Conservation (phyloP, 2,329 filamentous ascomycete species). For the Monosporascus sp. region DNA sequence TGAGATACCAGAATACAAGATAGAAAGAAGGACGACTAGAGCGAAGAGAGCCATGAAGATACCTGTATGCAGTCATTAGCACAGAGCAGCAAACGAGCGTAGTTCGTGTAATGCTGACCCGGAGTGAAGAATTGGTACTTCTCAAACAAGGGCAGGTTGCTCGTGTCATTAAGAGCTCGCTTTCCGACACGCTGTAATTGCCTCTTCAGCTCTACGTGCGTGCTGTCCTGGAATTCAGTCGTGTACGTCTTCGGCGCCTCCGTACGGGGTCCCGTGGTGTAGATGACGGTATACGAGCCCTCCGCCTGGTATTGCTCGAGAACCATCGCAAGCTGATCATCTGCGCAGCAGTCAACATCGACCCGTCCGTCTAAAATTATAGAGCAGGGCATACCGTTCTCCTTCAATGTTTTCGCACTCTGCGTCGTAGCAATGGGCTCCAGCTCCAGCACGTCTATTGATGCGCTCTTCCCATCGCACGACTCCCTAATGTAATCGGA, state of each 20-base stretch:
- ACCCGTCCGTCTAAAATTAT: constrained; percentile 15
- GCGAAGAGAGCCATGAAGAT: constrained; percentile 83
- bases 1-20: constrained; percentile 72
- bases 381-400: constrained; percentile 38
- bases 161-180: constrained; percentile 35
- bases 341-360: constrained; percentile 22
- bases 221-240: constrained; percentile 53
- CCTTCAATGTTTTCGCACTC: constrained; percentile 41
- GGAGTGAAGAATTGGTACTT: constrained; percentile 93
- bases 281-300: constrained; percentile 67
- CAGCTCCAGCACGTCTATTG: constrained; percentile 37
- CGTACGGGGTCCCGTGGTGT: constrained; percentile 57
- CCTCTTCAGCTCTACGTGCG: constrained; percentile 73
- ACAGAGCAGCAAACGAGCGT: neutral
- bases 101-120: constrained; percentile 46
- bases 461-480: constrained; percentile 38
- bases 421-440: constrained; percentile 31
- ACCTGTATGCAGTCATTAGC: constrained; percentile 43
- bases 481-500: constrained; percentile 38
- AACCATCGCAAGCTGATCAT: constrained; percentile 46
- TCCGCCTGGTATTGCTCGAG: constrained; percentile 33
- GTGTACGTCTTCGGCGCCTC: constrained; percentile 53
- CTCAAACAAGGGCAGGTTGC: constrained; percentile 65
- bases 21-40: constrained; percentile 64
- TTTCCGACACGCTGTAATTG: constrained; percentile 27